These are phyloP conservation scores for Pholiota microspora DNA, from an alignment of 768 basidiomycete species.

Conservation along the genomic window DNA sequence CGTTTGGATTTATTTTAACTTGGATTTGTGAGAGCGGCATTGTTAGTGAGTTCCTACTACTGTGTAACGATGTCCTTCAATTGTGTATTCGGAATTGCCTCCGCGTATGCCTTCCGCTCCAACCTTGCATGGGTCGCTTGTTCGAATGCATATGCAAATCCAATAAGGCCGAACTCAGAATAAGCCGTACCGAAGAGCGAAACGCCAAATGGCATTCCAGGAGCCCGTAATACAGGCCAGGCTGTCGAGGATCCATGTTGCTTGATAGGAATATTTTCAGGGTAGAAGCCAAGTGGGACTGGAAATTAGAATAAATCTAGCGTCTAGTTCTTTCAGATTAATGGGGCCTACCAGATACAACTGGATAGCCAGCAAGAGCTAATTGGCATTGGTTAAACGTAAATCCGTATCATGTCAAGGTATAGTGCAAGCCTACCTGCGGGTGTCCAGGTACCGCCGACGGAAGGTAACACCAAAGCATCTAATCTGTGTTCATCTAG, in stretches of 20 bases:
- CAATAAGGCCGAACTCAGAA: constrained; percentile 54
- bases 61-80: constrained; percentile 31
- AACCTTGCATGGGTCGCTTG: constrained; percentile 55
- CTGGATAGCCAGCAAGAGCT: background rate
- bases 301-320: background rate
- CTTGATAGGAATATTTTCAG: constrained; percentile 38
- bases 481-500: constrained; percentile 45
- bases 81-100: constrained; percentile 57
- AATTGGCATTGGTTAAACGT: background rate
- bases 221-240: constrained; percentile 35
- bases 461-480: constrained; percentile 49
- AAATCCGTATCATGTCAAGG: background rate
- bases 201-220: constrained; percentile 59
- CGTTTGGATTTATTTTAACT: too few species aligned
- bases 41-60: too few species aligned
- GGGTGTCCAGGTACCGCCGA: constrained; percentile 33
- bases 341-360: background rate
- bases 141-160: constrained; percentile 62
- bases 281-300: constrained; percentile 62
- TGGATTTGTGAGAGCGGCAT: too few species aligned
- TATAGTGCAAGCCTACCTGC: constrained; percentile 26
- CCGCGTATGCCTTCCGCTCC: constrained; percentile 42
- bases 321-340: background rate
- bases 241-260: constrained; percentile 22
- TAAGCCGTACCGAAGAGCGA: constrained; percentile 62